These are phyloP conservation scores for Misopates orontium DNA, from an alignment of 257 asterid genomes.

Conservation along the genomic window DNA sequence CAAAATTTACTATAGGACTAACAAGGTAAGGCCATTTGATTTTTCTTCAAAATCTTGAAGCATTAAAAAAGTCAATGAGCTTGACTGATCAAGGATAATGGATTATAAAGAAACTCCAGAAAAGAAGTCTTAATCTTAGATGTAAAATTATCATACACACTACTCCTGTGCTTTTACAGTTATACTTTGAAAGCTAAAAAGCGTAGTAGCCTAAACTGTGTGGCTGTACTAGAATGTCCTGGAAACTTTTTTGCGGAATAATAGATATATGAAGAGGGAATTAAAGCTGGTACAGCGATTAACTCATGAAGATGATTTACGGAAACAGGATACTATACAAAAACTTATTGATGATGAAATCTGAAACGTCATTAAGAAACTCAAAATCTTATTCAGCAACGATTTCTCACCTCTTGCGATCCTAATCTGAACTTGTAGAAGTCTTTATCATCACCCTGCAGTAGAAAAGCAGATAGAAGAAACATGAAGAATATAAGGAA, in stretches of 20 bases:
- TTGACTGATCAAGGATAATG: not conserved
- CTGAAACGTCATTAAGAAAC: not conserved
- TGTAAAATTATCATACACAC: not conserved
- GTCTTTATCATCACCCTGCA: conserved; percentile 91
- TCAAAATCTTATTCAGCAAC: not conserved
- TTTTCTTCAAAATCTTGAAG: not conserved
- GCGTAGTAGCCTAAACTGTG: not conserved
- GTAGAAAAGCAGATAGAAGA: conserved; percentile 27
- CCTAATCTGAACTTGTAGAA: conserved; percentile 92
- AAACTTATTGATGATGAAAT: conserved; percentile 17
- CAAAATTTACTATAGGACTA: too few species aligned
- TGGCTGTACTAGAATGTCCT: not conserved
- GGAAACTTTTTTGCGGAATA: not conserved
- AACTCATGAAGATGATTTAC: conserved; percentile 16
- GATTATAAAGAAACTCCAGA: not conserved
- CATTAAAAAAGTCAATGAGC: not conserved
- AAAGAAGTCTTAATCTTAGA: not conserved
- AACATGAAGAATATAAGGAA: conserved; percentile 23
- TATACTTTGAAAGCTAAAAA: conserved; percentile 3
- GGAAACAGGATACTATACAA: conserved; percentile 19
- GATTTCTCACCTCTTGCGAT: conserved; percentile 63
- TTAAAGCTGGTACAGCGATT: conserved; percentile 7
- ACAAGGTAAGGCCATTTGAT: too few species aligned
- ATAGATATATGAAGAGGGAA: not conserved
- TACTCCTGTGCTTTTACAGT: not conserved